phyloP scores from a whole-genome alignment of 108 stramenopile species.

The Pseudonitzschia multiseries region DNA sequence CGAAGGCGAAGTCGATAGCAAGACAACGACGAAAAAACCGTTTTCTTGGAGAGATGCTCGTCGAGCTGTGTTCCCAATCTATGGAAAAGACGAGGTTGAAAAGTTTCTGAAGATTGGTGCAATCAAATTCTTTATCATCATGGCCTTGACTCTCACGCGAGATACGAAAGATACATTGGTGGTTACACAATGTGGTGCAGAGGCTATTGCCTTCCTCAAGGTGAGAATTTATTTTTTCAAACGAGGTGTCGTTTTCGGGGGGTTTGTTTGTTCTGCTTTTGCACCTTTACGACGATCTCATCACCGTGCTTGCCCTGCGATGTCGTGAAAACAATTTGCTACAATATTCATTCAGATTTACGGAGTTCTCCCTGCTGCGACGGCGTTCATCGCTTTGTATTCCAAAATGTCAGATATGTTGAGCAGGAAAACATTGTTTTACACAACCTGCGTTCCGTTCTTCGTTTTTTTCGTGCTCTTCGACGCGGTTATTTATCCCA shows the following conservation, averaged over 20 bases:
- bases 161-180: conserved; percentile 97
- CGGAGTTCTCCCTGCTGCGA: conserved; percentile 80
- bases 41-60: conserved; percentile 28
- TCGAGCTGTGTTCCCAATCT: conserved; percentile 82
- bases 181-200: conserved; percentile 95
- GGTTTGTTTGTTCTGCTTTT: not conserved
- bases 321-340: not conserved
- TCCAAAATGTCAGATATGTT: conserved; percentile 84
- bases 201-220: conserved; percentile 94
- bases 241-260: not conserved
- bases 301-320: not conserved
- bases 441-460: conserved; percentile 90
- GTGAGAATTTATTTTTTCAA: conserved; percentile 31
- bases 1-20: not conserved
- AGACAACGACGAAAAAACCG: not conserved
- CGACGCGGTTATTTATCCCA: conserved; percentile 87
- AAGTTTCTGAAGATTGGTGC: conserved; percentile 89
- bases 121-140: conserved; percentile 95
- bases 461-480: conserved; percentile 90
- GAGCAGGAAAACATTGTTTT: conserved; percentile 86
- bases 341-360: too few species aligned
- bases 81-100: conserved; percentile 77
- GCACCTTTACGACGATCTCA: not conserved
- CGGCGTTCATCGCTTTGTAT: conserved; percentile 83
- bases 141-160: conserved; percentile 91